Evolutionary conservation across 768 basidiomycete genomes (phyloP), one percentile per base, ranked within the genome.

Genomic region (Agrocybe pediades): DNA sequence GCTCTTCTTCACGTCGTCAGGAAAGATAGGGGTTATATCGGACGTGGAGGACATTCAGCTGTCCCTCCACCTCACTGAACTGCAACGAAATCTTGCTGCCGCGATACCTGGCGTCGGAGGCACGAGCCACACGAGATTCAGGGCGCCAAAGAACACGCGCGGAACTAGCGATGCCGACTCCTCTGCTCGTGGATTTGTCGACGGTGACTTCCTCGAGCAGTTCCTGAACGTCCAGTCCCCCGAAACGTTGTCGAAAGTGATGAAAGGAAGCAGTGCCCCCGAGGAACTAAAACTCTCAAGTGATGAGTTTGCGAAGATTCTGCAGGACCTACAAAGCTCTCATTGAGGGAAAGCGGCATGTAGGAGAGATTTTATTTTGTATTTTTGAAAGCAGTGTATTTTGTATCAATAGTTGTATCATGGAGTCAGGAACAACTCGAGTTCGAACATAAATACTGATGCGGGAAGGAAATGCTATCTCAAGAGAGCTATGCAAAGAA

Each of bases 151-250:
- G 57, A 82, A 74, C 33, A 72, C 72, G 0, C 65, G 71, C 20
- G 84, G 87, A 6, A 74, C 76, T 20, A 84, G 79, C 45, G 88
- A 90, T 60, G 74, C 78, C 7, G 81, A 86, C 26, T 61, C 68
- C 23, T 60, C 78, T 1, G 78, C 88, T 1, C 78, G 77, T 36
- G 93, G 92, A 15, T 94, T 97, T 76, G 74, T 97, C 24, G 94
- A 97, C 56, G 95, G 94, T 1, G 88, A 92, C 63, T 90, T 94
- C 58, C 65, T 97, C 17, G 90, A 95, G 67, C 71, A 74, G 17
- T 85, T 89, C 67, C 74, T 87, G 48, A 69, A 68, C 16, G 72
- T 77, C 44, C 39, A 72, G 30, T 66, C 62, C 11, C 68, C 76
- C 0, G 62, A 72, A 5, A 68, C 76, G 20, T 69, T 84, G n/a